phyloP scores from a whole-genome alignment of 306 rosid species.

The Sicyos edulis region DNA sequence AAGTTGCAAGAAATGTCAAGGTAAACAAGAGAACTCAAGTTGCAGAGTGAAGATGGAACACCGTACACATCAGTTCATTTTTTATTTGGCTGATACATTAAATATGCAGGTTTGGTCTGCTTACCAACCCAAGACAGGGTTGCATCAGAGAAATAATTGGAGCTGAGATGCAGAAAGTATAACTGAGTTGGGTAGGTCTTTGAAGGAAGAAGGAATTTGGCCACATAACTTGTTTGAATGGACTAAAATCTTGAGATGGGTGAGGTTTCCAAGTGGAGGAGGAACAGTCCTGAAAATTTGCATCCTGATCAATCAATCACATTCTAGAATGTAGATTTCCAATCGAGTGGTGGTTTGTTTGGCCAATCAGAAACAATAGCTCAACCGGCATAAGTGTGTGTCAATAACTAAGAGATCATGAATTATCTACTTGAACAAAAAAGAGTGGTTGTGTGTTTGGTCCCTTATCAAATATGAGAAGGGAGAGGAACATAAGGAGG shows the following conservation, averaged over 20 bases:
- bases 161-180: neutral
- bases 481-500: too few relatives aligned
- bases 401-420: too few relatives aligned
- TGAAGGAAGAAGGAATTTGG: conserved; percentile 22
- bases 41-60: conserved; percentile 21
- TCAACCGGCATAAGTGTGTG: too few relatives aligned
- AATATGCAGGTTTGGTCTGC: neutral
- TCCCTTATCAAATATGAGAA: too few relatives aligned
- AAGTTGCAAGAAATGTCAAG: conserved; percentile 20
- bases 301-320: neutral
- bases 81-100: neutral
- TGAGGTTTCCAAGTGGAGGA: neutral
- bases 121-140: conserved; percentile 13
- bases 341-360: neutral
- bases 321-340: neutral
- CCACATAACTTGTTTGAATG: neutral
- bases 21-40: neutral
- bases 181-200: conserved; percentile 1
- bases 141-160: neutral
- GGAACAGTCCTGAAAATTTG: conserved; percentile 20
- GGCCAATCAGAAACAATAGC: too few relatives aligned
- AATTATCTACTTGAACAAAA: too few relatives aligned
- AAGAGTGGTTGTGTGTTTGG: too few relatives aligned
- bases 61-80: neutral
- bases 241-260: conserved; percentile 5